A percentile compares a stretch with the other conserved stretches of the same genome.
Evolutionary conservation across 1,284 basidiomycete genomes (phyloP).

Genomic region (Tylopilus orsonianus): DNA sequence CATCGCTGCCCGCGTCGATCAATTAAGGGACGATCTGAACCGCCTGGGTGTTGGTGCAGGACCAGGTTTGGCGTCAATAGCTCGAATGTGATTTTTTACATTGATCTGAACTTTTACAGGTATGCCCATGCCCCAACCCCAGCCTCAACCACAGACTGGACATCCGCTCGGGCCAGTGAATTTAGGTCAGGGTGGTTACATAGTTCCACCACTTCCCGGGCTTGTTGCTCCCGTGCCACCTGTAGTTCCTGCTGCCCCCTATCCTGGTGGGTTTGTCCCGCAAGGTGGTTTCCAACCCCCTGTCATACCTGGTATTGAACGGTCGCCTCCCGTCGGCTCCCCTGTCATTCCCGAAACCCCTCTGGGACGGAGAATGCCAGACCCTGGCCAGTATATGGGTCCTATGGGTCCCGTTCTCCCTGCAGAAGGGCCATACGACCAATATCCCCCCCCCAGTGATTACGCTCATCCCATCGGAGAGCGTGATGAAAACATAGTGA

Average conservation of each 20-base stretch:
- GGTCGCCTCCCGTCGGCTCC: constrained; percentile 11
- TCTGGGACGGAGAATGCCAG: constrained; percentile 27
- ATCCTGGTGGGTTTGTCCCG: constrained; percentile 36
- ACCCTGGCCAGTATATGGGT: constrained; percentile 18
- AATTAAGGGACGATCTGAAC: constrained; percentile 53
- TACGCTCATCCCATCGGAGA: constrained; percentile 10
- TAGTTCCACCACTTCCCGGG: constrained; percentile 25
- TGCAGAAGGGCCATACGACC: constrained; percentile 12
- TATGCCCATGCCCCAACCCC: constrained; percentile 30
- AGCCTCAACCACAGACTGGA: constrained; percentile 11
- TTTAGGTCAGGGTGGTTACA: constrained; percentile 18
- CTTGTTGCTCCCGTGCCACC: constrained; percentile 16
- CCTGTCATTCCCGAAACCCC: constrained; percentile 29
- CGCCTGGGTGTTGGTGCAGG: constrained; percentile 25
- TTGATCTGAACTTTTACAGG: constrained; percentile 18
- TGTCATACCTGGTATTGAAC: constrained; percentile 28
- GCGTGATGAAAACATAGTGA: constrained; percentile 19
- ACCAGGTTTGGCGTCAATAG: constrained; percentile 20
- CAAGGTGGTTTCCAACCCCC: constrained; percentile 17
- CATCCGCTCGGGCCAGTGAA: background rate
- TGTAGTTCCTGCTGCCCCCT: constrained; percentile 19
- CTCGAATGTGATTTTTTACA: background rate
- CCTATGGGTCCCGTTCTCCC: constrained; percentile 22
- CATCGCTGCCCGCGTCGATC: constrained; percentile 62
- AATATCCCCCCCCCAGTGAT: constrained; percentile 4